Base-by-base conservation (phyloP, 805 yeast genomes). In the Yarrowia sp. region DNA sequence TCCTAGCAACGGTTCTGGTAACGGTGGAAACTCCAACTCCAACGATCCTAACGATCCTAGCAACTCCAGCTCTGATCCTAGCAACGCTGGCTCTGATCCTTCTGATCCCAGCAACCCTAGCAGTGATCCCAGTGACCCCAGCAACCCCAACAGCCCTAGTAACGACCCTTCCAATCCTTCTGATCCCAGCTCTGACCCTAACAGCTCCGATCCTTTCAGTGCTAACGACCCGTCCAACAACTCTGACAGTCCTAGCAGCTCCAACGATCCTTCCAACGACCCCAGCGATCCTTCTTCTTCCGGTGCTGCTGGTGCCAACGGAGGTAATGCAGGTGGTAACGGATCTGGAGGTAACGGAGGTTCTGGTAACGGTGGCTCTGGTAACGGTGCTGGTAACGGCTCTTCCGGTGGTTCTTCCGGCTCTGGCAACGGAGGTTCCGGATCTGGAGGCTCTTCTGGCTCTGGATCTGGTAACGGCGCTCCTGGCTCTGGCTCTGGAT, bases 401-500 rank as follows among this genome's bases (percentile, higher is more conserved):
- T 42, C 46, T 42, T 42, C 46, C 15, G 46, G 46, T 9, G 43
- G 43, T 4, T 41, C 43, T 15, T 41, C 43, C 19, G 49, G 49
- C 4, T 22, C 52, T 14, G 52, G 52, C 16, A 48, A 48, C 16
- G 52, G 52, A 11, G 52, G 36, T 48, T 14, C 36, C 19, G 52
- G 52, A 4, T 32, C 19, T 19, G 16, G 35, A 5, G 59, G 59
- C 11, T 8, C 12, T 9, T 35, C 45, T 9, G 43, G 43, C 10
- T 16, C 42, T n/a, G 43, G 58, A 5, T 32, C 41, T 15, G 43
- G 59, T 4, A 41, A 26, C 49, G 48, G 63, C 26, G 45, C 45
- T n/a, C 43, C 59, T n/a, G 63, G 63, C 0, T 15, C 36, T 42
- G 63, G 63, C 8, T 53, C 59, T 36, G 58, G 58, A 5, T 16